A percentile compares a stretch with the other conserved stretches of the same genome.
Conservation (phyloP, 1,139 yeast genomes). For the Scheffersomyces insectosa region DNA sequence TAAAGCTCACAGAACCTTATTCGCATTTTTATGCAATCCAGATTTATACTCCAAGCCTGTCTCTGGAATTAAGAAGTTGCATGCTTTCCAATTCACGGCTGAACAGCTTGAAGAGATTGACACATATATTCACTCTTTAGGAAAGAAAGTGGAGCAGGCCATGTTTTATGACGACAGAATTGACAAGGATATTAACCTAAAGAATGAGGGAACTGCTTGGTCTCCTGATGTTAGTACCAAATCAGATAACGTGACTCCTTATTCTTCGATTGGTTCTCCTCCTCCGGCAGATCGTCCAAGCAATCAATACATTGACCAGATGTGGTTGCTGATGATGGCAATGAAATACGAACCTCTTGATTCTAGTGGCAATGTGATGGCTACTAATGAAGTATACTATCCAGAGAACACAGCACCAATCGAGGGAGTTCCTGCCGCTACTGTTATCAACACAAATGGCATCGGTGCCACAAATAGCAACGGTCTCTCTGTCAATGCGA, state of each 20-base stretch:
- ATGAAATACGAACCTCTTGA: slow-evolving; percentile 8
- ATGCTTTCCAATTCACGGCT: slow-evolving; percentile 15
- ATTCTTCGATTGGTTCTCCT: background rate
- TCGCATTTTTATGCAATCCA: slow-evolving; percentile 8
- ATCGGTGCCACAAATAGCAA: no score
- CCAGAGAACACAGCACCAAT: no score
- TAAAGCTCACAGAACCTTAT: slow-evolving; percentile 32
- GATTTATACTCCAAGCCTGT: slow-evolving; percentile 11
- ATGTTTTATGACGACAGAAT: slow-evolving; percentile 8
- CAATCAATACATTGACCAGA: slow-evolving; percentile 14
- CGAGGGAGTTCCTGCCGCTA: no score
- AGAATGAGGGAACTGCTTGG: background rate
- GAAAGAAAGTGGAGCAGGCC: slow-evolving; percentile 8
- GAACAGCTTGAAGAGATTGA: slow-evolving; percentile 15
- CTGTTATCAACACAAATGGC: no score
- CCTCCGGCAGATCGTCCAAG: background rate
- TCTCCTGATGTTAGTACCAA: background rate
- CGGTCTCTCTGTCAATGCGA: no score
- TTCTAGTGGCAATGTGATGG: background rate
- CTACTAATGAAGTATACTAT: background rate
- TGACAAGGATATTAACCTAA: slow-evolving; percentile 4
- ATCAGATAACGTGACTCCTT: background rate
- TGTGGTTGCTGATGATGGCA: slow-evolving; percentile 18
- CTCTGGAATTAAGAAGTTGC: slow-evolving; percentile 9
- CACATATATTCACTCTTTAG: slow-evolving; percentile 6